phyloP scores from a whole-genome alignment of 306 rosid genomes.

The Corylus heterophylla region DNA sequence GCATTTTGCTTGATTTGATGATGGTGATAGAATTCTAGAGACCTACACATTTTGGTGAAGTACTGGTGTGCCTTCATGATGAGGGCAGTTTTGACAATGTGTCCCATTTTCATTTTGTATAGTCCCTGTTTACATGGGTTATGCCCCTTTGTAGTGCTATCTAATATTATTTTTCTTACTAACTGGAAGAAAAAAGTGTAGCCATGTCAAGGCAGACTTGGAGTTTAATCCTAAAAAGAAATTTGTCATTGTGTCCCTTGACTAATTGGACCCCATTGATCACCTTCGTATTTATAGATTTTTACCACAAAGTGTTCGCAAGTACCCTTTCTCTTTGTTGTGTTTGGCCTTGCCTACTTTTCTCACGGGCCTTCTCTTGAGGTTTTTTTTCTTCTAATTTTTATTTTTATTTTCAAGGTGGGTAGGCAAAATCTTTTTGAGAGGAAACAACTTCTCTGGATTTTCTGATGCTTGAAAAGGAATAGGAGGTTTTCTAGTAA shows the following conservation, averaged over 20 bases:
- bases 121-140: neutral
- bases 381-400: neutral
- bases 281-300: neutral
- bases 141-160: neutral
- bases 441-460: neutral
- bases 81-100: no score
- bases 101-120: neutral
- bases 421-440: neutral
- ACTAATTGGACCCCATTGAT: neutral
- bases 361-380: neutral
- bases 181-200: neutral
- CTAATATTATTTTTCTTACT: neutral
- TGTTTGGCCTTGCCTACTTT: neutral
- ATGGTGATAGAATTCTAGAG: neutral
- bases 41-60: no score
- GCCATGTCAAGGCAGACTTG: neutral
- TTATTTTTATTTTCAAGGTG: no score
- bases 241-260: neutral
- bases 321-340: neutral
- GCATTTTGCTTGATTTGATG: neutral
- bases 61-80: no score
- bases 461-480: neutral
- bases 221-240: neutral
- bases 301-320: neutral
- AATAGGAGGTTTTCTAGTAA: neutral